Base-by-base conservation (phyloP, 768 basidiomycete genomes). In the Kwoniella sp. region DNA sequence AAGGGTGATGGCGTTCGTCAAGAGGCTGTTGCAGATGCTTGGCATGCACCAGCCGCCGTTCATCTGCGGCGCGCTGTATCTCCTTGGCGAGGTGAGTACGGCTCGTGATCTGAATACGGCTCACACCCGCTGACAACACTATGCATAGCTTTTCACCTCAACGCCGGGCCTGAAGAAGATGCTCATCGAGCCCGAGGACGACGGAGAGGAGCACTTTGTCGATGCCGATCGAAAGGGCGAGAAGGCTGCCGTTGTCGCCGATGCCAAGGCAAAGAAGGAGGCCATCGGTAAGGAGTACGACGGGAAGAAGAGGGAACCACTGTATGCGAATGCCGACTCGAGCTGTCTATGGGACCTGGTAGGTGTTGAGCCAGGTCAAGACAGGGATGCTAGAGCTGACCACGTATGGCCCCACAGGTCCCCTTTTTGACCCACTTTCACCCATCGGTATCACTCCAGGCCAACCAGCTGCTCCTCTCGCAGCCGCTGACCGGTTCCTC, bases 331-430 rank as follows among this genome's bases (percentile, higher is more conserved):
- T 65, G 87, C 95, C 0, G 82, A 84, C 11, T 77, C 81, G 12
- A 84, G 84, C 17, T 86, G 87, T 31, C 75, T 98, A 1, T 96
- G 90, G 84, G 93, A 99, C 71, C 78, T 99, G 3, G 89, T 93
- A 67, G 52, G 86, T 76, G 15, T 7, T 10, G 17, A 15, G n/a
- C n/a, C n/a, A n/a, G 50, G 3, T 5, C 27, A 10, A 15, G 20
- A 26, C 19, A 19, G 34, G 14, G 34, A 36, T 36, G 14, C 20
- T 12, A 28, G 31, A 8, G 19, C 40, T 42, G 25, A 27, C 50
- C 25, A 43, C 19, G 8, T 38, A 20, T 38, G 37, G 19, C 27
- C 14, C 15, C 14, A 14, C 61, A 90, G 87, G 82, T 81, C 1
- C 88, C 89, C 0, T 81, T 98, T 26, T 71, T 89, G 1, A 74